phyloP scores from a whole-genome alignment of 768 basidiomycete genomes.

The Pleurotus djamor region DNA sequence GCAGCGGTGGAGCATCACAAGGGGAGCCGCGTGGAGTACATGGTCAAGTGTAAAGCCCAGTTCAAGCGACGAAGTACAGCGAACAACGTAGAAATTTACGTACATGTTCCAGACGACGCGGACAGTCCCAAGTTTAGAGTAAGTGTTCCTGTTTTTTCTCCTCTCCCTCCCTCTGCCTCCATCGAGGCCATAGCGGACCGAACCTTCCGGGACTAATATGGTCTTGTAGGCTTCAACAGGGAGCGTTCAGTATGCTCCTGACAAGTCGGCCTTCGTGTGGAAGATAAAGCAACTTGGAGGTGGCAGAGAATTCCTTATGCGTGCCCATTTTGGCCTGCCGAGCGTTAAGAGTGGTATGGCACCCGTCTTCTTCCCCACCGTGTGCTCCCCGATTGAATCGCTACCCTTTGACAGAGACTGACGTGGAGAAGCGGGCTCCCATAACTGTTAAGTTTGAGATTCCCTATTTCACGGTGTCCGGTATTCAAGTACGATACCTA shows the following conservation, averaged over 20 bases:
- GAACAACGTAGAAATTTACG: constrained; percentile 98
- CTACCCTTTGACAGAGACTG: constrained; percentile 46
- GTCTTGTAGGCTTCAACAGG: constrained; percentile 82
- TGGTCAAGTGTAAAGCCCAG: constrained; percentile 95
- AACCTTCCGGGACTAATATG: background rate
- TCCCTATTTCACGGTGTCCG: constrained; percentile 97
- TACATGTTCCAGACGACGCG: constrained; percentile 98
- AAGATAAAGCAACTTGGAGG: constrained; percentile 98
- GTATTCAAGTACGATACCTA: constrained; percentile 96
- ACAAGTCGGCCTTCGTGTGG: constrained; percentile 99
- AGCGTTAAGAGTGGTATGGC: constrained; percentile 82
- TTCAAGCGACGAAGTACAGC: constrained; percentile 97
- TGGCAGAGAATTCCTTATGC: constrained; percentile 95
- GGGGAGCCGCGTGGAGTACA: constrained; percentile 93
- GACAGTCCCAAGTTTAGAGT: constrained; percentile 97
- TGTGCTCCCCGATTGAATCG: background rate
- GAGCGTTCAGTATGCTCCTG: constrained; percentile 94
- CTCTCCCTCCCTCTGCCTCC: too few species aligned
- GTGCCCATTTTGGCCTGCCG: constrained; percentile 96
- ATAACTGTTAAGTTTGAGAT: constrained; percentile 99
- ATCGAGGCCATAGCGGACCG: background rate
- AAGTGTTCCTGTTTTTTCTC: constrained; percentile 20
- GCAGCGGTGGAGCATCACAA: constrained; percentile 93
- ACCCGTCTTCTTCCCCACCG: background rate
- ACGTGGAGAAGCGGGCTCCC: constrained; percentile 86